Conservation (phyloP, 2,329 filamentous ascomycete species). For the Fusarium continuum region DNA sequence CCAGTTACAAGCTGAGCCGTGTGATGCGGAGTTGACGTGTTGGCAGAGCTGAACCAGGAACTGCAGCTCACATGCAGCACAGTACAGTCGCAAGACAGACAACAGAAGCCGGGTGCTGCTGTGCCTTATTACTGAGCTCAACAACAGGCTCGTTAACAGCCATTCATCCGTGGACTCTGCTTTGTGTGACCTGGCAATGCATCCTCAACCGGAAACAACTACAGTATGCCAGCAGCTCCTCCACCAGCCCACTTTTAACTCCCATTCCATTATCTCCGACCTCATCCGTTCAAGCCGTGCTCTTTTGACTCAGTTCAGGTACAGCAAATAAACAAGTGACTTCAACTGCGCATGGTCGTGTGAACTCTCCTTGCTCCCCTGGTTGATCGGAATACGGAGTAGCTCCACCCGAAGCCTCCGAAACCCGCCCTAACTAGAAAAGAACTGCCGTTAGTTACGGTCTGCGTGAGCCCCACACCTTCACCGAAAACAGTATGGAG, state of each 20-base stretch:
- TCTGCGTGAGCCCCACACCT: constrained; percentile 13
- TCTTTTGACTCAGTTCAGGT: neutral
- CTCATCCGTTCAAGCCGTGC: neutral
- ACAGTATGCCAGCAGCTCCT: constrained; percentile 13
- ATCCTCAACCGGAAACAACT: constrained; percentile 17
- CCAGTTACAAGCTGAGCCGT: constrained; percentile 4
- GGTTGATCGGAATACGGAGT: constrained; percentile 13
- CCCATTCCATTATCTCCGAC: neutral
- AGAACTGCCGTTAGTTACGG: constrained; percentile 7
- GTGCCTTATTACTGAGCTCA: neutral
- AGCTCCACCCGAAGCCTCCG: constrained; percentile 25
- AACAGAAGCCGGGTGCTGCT: neutral
- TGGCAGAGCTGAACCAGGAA: constrained; percentile 1
- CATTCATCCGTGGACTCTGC: constrained; percentile 2
- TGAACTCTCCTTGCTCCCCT: neutral
- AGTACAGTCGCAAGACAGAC: neutral
- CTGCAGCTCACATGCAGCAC: neutral
- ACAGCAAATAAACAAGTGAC: neutral
- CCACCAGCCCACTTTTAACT: constrained; percentile 2
- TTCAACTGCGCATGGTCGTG: neutral
- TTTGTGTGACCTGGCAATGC: constrained; percentile 38
- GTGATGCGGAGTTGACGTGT: constrained; percentile 34
- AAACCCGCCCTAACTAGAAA: neutral
- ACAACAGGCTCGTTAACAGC: neutral
- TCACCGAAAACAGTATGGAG: constrained; percentile 29